These are phyloP conservation scores for Filobasidium floriforme DNA, from an alignment of 768 basidiomycete genomes.

Conservation along the genomic window DNA sequence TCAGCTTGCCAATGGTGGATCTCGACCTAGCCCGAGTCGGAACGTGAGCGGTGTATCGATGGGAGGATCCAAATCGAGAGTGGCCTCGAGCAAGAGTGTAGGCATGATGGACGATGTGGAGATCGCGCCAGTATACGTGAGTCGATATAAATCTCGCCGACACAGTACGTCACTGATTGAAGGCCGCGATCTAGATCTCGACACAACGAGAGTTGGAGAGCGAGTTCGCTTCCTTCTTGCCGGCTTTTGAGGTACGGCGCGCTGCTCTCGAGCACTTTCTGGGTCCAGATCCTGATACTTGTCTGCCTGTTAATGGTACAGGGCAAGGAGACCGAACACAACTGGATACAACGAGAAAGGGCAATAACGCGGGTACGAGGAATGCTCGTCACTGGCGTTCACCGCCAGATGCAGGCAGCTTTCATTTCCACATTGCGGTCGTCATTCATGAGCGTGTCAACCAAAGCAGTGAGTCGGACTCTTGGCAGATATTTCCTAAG, in stretches of 20 bases:
- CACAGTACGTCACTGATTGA: not conserved
- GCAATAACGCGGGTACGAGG: constrained; percentile 71
- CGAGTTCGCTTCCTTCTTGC: constrained; percentile 72
- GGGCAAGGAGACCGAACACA: constrained; percentile 97
- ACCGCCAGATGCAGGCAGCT: constrained; percentile 61
- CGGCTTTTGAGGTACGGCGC: constrained; percentile 64
- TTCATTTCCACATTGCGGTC: constrained; percentile 70
- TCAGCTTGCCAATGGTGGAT: not conserved
- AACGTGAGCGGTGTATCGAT: constrained; percentile 52
- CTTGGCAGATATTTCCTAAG: not conserved
- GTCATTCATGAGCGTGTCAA: constrained; percentile 68
- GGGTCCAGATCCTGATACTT: not conserved
- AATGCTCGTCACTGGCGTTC: constrained; percentile 80
- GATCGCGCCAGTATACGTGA: constrained; percentile 28
- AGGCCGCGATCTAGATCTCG: constrained; percentile 52
- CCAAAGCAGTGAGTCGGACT: constrained; percentile 63
- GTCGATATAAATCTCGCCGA: constrained; percentile 16
- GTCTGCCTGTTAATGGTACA: constrained; percentile 36
- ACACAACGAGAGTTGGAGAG: constrained; percentile 75
- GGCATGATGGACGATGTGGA: constrained; percentile 4
- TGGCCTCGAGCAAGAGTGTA: constrained; percentile 7
- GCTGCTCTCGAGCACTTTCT: not conserved
- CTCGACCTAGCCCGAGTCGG: constrained; percentile 23
- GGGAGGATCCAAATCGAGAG: not conserved
- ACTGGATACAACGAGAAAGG: constrained; percentile 78